Percentiles rank a stretch among this genome's conserved stretches.
These are phyloP conservation scores for Coemansia aciculifera DNA, from an alignment of 192 early-diverging fungal genomes.

Conservation along the genomic window DNA sequence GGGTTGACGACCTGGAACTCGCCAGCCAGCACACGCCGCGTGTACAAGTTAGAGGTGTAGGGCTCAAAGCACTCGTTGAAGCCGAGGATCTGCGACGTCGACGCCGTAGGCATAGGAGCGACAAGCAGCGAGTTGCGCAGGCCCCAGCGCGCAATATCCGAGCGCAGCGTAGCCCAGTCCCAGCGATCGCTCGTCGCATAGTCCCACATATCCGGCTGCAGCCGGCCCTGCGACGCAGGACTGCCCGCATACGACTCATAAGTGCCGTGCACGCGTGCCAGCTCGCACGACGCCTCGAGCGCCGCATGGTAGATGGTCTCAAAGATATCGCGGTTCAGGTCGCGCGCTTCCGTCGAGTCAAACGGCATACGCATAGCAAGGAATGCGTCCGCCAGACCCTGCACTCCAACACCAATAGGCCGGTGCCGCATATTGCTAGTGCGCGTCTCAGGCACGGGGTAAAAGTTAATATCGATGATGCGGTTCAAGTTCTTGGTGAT, in stretches of 20 bases:
- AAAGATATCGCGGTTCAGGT: slow-evolving; percentile 87
- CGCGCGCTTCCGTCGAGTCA: slow-evolving; percentile 79
- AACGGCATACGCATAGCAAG: slow-evolving; percentile 94
- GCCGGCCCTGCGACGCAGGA: slow-evolving; percentile 84
- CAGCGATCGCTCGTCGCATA: slow-evolving; percentile 77
- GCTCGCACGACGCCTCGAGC: slow-evolving; percentile 87
- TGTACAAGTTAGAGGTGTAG: slow-evolving; percentile 93
- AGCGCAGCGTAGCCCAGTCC: slow-evolving; percentile 88
- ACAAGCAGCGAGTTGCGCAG: slow-evolving; percentile 93
- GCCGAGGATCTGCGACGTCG: slow-evolving; percentile 95
- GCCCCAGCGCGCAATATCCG: slow-evolving; percentile 75
- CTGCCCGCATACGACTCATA: slow-evolving; percentile 88
- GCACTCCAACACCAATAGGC: slow-evolving; percentile 97
- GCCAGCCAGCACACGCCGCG: slow-evolving; percentile 90
- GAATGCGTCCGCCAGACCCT: slow-evolving; percentile 96
- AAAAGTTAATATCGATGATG: slow-evolving; percentile 97
- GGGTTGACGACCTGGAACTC: slow-evolving; percentile 99
- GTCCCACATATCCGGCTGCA: slow-evolving; percentile 96
- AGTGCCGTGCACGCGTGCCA: slow-evolving; percentile 75
- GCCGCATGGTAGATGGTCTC: slow-evolving; percentile 97
- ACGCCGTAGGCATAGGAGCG: slow-evolving; percentile 98
- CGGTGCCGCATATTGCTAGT: slow-evolving; percentile 91
- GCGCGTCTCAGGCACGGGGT: slow-evolving; percentile 87
- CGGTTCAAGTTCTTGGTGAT: slow-evolving; percentile 91
- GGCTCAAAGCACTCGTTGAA: slow-evolving; percentile 98